Evolutionary conservation across 2,329 filamentous ascomycete species (phyloP), one percentile per base, ranked within the genome.

Genomic region (Zasmidium citrigriseum): DNA sequence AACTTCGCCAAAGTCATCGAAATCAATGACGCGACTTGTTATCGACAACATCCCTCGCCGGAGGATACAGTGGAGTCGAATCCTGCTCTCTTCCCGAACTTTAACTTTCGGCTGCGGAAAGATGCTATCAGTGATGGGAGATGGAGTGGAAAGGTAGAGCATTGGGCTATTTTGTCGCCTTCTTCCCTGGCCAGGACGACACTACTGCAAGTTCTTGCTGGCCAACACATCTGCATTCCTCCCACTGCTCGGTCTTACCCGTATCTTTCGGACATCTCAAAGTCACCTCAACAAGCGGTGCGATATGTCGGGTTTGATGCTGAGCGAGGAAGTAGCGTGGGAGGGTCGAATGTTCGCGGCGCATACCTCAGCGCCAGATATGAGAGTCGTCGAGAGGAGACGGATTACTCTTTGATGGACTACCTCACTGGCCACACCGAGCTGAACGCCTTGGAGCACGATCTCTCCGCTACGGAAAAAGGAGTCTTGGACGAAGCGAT

Each of bases 301-400:
- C 87, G 88, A 66, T 93, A 96, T 78, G 92, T 98, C 10, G 93
- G 95, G 0, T 98, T 98, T 70, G 90, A 91, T 69, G 86, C 86
- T 1, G 89, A 93, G 66, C 82, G 86, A 23, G 82, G 82, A 4
- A 76, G 80, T 50, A 62, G 49, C 27, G 76, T 84, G 14, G 77
- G 83, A 4, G 81, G 83, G 1, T 78, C 78, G n/a, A 80, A 81
- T 4, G 82, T 83, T 0, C 81, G 85, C n/a, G 89, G 89, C 20
- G 88, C 91, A 3, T 97, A 97, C 72, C 78, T 98, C 18, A 92
- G 90, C 59, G 92, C 92, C 16, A 83, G 95, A 41, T 99, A 98
- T 73, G 95, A 99, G 79, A 93, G 89, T 59, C 81, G 89, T 38
- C 83, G 91, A 27, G 93, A 97, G 75, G 87, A 86, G 54, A 96